These are phyloP conservation scores for Asterochloris erici DNA, from an alignment of 139 green algal genomes.

Conservation along the genomic window DNA sequence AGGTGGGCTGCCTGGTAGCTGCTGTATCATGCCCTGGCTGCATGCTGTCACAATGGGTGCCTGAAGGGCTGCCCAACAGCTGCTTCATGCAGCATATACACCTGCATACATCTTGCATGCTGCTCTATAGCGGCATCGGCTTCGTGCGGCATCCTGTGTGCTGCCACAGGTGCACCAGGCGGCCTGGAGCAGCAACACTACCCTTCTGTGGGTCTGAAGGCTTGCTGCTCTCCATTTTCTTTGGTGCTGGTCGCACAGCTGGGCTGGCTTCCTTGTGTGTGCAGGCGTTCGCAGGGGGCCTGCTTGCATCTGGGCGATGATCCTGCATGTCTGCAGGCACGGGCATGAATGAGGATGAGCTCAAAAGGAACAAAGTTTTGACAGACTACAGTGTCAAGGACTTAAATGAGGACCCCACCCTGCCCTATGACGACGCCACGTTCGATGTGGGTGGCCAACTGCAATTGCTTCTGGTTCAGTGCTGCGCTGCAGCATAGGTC, in stretches of 20 bases:
- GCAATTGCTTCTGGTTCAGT: too few relatives aligned
- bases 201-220: neutral
- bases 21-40: too few relatives aligned
- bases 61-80: neutral
- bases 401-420: constrained; percentile 48
- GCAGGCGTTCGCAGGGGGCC: too few relatives aligned
- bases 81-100: neutral
- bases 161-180: too few relatives aligned
- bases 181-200: too few relatives aligned
- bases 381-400: constrained; percentile 55
- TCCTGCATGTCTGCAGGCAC: constrained; percentile 60
- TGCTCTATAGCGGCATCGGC: neutral
- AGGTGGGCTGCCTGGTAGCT: constrained; percentile 22
- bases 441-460: constrained; percentile 51
- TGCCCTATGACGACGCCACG: constrained; percentile 57
- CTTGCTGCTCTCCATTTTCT: neutral
- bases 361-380: constrained; percentile 68
- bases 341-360: constrained; percentile 83
- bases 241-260: too few relatives aligned
- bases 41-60: too few relatives aligned
- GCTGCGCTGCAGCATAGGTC: too few relatives aligned
- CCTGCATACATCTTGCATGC: neutral
- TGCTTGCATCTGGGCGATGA: too few relatives aligned
- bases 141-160: too few relatives aligned
- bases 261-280: too few relatives aligned